These are phyloP conservation scores for Xylaria arbuscula DNA, from an alignment of 2,329 filamentous ascomycete species.

Conservation along the genomic window DNA sequence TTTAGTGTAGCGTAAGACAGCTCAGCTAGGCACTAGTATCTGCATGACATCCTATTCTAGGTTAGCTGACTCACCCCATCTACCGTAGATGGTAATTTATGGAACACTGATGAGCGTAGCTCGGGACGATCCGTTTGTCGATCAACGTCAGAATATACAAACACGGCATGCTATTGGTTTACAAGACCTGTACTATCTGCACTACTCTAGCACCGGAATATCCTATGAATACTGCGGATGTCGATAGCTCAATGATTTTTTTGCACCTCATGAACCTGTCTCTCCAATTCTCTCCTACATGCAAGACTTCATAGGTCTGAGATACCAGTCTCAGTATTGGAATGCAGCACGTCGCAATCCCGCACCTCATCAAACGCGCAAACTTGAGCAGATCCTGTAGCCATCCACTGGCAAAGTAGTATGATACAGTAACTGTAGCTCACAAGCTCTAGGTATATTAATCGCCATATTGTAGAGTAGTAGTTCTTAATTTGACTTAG, in stretches of 20 bases:
- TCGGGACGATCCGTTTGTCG: slow-evolving; percentile 34
- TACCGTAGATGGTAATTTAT: slow-evolving; percentile 4
- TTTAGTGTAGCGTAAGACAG: background rate
- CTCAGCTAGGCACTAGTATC: slow-evolving; percentile 11
- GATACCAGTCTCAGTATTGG: background rate
- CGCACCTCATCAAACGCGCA: background rate
- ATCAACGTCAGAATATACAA: slow-evolving; percentile 10
- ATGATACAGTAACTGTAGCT: background rate
- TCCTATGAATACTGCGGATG: no score
- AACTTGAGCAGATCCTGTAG: background rate
- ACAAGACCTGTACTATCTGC: background rate
- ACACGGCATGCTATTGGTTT: slow-evolving; percentile 11
- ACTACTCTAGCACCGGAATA: background rate
- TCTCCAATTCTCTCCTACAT: background rate
- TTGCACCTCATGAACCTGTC: background rate
- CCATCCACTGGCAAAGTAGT: background rate
- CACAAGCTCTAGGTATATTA: background rate
- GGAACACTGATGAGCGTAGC: background rate
- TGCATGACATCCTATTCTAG: background rate
- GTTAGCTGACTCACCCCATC: background rate
- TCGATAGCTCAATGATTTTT: background rate
- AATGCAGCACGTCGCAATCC: background rate
- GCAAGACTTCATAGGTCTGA: background rate
- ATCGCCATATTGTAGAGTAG: background rate
- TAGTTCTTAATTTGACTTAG: background rate